Evolutionary conservation across 2,329 filamentous ascomycete genomes (phyloP).

Genomic region (Nemania sp.): DNA sequence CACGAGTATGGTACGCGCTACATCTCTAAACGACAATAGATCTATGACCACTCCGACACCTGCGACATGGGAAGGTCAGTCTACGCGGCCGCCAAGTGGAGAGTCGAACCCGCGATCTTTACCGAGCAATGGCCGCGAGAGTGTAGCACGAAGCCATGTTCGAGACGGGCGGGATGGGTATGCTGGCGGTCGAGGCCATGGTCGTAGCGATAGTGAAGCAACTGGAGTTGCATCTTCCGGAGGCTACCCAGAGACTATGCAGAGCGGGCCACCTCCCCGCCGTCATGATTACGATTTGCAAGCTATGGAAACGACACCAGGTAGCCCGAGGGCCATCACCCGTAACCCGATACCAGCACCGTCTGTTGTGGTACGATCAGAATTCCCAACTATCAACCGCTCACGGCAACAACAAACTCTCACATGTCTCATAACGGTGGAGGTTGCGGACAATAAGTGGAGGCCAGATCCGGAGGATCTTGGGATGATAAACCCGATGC

Average conservation of each 20-base stretch:
- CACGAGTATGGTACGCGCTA: slow-evolving; percentile 89
- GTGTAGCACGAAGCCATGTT: slow-evolving; percentile 52
- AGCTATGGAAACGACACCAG: slow-evolving; percentile 89
- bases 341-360: slow-evolving; percentile 92
- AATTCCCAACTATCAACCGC: slow-evolving; percentile 93
- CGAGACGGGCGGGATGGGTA: slow-evolving; percentile 66
- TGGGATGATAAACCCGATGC: slow-evolving; percentile 62
- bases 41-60: slow-evolving; percentile 66
- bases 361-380: slow-evolving; percentile 92
- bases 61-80: slow-evolving; percentile 75
- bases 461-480: slow-evolving; percentile 85
- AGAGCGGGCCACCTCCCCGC: slow-evolving; percentile 74
- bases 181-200: slow-evolving; percentile 65
- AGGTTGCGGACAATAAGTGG: slow-evolving; percentile 95
- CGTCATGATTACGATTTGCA: slow-evolving; percentile 96
- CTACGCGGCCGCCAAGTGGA: slow-evolving; percentile 66
- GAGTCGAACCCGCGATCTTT: slow-evolving; percentile 49
- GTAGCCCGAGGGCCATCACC: slow-evolving; percentile 76
- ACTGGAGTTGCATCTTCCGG: slow-evolving; percentile 80
- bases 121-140: slow-evolving; percentile 48
- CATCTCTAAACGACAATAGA: slow-evolving; percentile 74
- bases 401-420: slow-evolving; percentile 95
- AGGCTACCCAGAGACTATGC: slow-evolving; percentile 82
- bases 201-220: slow-evolving; percentile 81
- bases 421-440: slow-evolving; percentile 92